Conservation (phyloP, 208 protist genomes). For the Crithidia fasciculata region DNA sequence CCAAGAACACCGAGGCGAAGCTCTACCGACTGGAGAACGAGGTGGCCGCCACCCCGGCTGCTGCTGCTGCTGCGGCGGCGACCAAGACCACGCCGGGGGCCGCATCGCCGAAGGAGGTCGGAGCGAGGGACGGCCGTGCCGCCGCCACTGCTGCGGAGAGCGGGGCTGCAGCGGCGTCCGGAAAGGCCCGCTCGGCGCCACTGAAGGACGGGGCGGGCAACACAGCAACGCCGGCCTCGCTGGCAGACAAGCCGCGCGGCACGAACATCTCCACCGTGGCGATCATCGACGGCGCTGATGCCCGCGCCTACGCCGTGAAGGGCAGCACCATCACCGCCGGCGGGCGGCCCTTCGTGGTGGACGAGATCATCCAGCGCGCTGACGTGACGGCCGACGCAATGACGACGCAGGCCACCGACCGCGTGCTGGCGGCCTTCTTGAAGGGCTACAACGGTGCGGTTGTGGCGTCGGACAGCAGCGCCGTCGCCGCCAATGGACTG, state of each 20-base stretch:
- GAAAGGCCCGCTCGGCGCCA: not conserved
- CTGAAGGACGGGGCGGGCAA: not conserved
- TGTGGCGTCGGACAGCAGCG: slow-evolving; percentile 38
- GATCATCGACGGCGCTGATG: slow-evolving; percentile 28
- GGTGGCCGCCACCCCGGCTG: not conserved
- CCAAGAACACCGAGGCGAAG: slow-evolving; percentile 36
- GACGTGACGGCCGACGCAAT: slow-evolving; percentile 22
- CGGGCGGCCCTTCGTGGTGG: slow-evolving; percentile 38
- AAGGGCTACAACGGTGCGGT: slow-evolving; percentile 63
- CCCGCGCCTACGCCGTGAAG: slow-evolving; percentile 32
- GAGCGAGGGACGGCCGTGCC: not conserved
- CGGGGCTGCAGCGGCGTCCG: not conserved
- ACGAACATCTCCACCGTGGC: slow-evolving; percentile 39
- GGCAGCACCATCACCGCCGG: slow-evolving; percentile 29
- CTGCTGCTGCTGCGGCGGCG: not conserved
- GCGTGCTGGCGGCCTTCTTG: slow-evolving; percentile 41
- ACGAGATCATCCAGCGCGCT: slow-evolving; percentile 41
- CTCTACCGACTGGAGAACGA: slow-evolving; percentile 41
- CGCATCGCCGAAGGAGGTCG: not conserved
- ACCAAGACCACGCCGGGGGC: not conserved
- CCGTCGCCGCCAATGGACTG: slow-evolving; percentile 28
- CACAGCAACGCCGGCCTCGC: not conserved
- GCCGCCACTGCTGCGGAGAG: not conserved
- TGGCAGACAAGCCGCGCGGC: slow-evolving; percentile 21
- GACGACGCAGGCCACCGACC: slow-evolving; percentile 30